Percentiles rank a stretch among this genome's conserved stretches.
These are phyloP conservation scores for Malania oleifera DNA, from an alignment of 164 flowering plant genomes.

Conservation along the genomic window DNA sequence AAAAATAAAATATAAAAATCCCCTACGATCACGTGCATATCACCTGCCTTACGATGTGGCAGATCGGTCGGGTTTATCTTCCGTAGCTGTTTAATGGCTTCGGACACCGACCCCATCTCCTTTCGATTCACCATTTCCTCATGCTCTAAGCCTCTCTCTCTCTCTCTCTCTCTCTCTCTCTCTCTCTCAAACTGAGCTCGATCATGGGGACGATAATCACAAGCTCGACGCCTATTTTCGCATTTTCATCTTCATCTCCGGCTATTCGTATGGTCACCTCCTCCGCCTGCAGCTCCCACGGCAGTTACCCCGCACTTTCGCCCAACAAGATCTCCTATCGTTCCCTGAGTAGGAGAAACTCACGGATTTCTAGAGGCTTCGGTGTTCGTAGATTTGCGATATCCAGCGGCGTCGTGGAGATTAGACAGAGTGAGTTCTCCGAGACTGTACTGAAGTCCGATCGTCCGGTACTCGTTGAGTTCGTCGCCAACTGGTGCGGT, in stretches of 20 bases:
- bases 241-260: background rate
- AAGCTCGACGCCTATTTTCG: background rate
- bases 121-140: too few species aligned
- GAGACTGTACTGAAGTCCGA: slow-evolving; percentile 57
- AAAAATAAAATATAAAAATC: too few species aligned
- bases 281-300: background rate
- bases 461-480: slow-evolving; percentile 77
- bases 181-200: background rate
- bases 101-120: too few species aligned
- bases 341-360: too few species aligned
- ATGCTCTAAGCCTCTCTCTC: too few species aligned
- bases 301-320: background rate
- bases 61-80: too few species aligned
- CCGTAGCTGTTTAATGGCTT: too few species aligned
- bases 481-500: slow-evolving; percentile 88
- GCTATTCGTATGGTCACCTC: background rate
- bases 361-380: too few species aligned
- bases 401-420: slow-evolving; percentile 12
- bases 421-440: slow-evolving; percentile 29
- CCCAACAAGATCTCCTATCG: background rate
- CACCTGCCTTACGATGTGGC: too few species aligned
- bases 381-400: slow-evolving; percentile 1
- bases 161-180: background rate
- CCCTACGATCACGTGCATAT: too few species aligned
- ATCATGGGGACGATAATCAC: slow-evolving; percentile 3